These are phyloP conservation scores for Fusarium sp. DNA, from an alignment of 2,329 filamentous ascomycete species.

Conservation along the genomic window DNA sequence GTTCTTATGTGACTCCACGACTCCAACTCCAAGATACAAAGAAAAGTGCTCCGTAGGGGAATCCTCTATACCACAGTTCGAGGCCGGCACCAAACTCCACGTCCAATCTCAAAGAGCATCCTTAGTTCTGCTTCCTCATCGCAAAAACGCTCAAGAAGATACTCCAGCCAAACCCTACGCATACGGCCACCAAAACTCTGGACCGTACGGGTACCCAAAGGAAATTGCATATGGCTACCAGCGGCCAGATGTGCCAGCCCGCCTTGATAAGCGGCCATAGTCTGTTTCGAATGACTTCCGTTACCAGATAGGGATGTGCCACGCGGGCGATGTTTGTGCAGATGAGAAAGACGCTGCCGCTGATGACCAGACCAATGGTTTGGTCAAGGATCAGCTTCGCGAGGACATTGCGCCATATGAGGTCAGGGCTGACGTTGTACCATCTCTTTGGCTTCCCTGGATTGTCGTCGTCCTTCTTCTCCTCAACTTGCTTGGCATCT, in stretches of 20 bases:
- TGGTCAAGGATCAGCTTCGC: constrained; percentile 54
- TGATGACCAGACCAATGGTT: constrained; percentile 53
- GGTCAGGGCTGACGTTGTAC: constrained; percentile 43
- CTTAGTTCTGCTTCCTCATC: constrained; percentile 36
- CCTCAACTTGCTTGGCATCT: constrained; percentile 33
- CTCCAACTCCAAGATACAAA: constrained; percentile 22
- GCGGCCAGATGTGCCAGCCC: constrained; percentile 55
- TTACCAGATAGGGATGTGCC: constrained; percentile 40
- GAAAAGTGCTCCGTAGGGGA: constrained; percentile 22
- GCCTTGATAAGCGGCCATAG: constrained; percentile 51
- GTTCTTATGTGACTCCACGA: neutral
- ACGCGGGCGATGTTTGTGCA: constrained; percentile 54
- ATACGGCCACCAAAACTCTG: constrained; percentile 53
- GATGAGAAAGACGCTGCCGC: constrained; percentile 52
- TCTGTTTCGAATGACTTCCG: constrained; percentile 47
- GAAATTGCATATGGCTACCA: constrained; percentile 54
- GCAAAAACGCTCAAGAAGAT: constrained; percentile 54
- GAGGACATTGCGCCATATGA: constrained; percentile 53
- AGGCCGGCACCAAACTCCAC: constrained; percentile 17
- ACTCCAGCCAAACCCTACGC: constrained; percentile 55
- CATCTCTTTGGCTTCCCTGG: constrained; percentile 19
- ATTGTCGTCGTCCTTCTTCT: constrained; percentile 45
- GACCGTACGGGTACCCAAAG: constrained; percentile 54
- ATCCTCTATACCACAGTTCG: constrained; percentile 7
- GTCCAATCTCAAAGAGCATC: neutral